Conservation (phyloP, 371 early-diverging fungal genomes). For the Apophysomyces elegans region DNA sequence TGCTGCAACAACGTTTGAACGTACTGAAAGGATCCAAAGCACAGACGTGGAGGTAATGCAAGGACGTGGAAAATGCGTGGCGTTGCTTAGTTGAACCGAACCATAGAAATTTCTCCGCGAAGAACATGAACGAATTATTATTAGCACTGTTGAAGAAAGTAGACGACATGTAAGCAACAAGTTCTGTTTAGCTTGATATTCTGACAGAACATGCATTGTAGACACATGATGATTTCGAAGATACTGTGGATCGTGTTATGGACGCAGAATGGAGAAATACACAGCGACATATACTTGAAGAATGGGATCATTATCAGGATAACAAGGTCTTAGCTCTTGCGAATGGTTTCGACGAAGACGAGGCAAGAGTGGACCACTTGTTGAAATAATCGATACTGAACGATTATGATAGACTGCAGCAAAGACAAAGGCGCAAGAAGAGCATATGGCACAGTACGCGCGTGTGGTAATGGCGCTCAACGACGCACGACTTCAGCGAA, state of each 20-base stretch:
- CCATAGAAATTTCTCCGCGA: slow-evolving; percentile 65
- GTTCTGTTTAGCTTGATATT: too few species aligned
- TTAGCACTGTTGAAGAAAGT: slow-evolving; percentile 74
- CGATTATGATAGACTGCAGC: not conserved
- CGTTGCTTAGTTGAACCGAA: not conserved
- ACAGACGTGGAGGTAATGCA: slow-evolving; percentile 73
- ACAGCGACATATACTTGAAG: slow-evolving; percentile 21
- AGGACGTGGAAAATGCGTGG: not conserved
- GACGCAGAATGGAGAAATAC: slow-evolving; percentile 14
- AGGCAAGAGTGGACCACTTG: not conserved
- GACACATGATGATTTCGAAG: slow-evolving; percentile 17
- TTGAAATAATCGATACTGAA: not conserved
- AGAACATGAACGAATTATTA: slow-evolving; percentile 77
- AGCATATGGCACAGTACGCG: slow-evolving; percentile 18
- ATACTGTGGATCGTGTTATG: slow-evolving; percentile 13
- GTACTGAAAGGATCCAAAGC: slow-evolving; percentile 64
- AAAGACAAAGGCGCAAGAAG: slow-evolving; percentile 7
- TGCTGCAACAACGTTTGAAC: slow-evolving; percentile 70
- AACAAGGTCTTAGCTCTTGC: slow-evolving; percentile 8
- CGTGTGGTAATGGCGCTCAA: slow-evolving; percentile 17
- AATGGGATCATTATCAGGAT: slow-evolving; percentile 26
- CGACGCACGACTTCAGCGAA: slow-evolving; percentile 17
- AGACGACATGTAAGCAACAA: slow-evolving; percentile 46
- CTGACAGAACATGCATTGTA: not conserved
- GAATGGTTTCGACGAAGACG: slow-evolving; percentile 1